A percentile compares a stretch with the other conserved stretches of the same genome.
Conservation (phyloP, 2,329 filamentous ascomycete genomes). For the Teratosphaeria nubilosa region DNA sequence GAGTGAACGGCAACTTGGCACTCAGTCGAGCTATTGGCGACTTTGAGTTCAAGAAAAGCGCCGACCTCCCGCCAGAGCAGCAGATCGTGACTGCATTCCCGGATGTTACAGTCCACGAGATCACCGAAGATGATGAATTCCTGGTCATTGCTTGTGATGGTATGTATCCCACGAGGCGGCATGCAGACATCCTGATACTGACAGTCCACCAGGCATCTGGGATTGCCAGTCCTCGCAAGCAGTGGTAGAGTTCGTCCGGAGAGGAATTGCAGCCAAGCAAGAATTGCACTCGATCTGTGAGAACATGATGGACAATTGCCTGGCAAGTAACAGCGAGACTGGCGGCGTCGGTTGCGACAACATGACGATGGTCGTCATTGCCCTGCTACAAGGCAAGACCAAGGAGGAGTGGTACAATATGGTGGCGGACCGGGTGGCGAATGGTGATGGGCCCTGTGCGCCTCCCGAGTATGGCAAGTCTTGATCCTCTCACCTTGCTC, state of each 20-base stretch:
- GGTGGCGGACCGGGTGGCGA: conserved; percentile 85
- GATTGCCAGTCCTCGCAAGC: conserved; percentile 98
- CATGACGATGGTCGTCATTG: conserved; percentile 95
- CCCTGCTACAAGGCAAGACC: conserved; percentile 77
- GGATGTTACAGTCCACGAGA: conserved; percentile 83
- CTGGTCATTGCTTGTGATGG: conserved; percentile 86
- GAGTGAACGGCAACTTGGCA: conserved; percentile 95
- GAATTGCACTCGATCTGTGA: conserved; percentile 91
- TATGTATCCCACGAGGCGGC: conserved; percentile 36
- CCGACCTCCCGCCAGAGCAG: conserved; percentile 91
- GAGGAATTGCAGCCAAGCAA: conserved; percentile 93
- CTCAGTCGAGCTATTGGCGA: conserved; percentile 95
- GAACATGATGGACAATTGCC: conserved; percentile 99
- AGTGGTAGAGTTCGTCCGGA: conserved; percentile 90
- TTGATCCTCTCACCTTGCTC: conserved; percentile 25
- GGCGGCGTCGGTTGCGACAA: conserved; percentile 98
- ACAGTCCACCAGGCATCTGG: conserved; percentile 69
- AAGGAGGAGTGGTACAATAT: conserved; percentile 99
- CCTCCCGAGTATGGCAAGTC: conserved; percentile 98
- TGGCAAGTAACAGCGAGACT: conserved; percentile 95
- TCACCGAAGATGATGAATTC: conserved; percentile 91
- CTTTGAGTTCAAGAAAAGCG: conserved; percentile 99
- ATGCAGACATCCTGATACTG: conserved; percentile 5
- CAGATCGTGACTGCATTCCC: conserved; percentile 97
- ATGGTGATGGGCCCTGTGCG: conserved; percentile 94